Evolutionary conservation across 2,329 filamentous ascomycete genomes (phyloP), one percentile per base, ranked within the genome.

Genomic region (Pseudogymnoascus sp.): DNA sequence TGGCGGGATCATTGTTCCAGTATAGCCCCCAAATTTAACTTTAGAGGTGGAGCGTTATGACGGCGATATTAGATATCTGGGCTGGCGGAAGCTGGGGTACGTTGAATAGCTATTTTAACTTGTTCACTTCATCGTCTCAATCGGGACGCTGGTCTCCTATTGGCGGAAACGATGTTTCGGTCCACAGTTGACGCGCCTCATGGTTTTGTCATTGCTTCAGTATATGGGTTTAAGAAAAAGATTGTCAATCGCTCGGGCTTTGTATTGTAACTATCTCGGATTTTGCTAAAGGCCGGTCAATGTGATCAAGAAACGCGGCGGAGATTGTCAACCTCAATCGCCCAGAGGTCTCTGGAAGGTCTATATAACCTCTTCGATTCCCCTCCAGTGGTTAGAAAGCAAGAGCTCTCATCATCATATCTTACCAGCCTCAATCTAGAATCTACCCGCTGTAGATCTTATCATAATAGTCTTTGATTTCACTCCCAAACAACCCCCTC

Each of bases 241-340:
- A 17, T 31, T 29, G 4, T 11, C 6, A 17, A 54, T 54, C 26
- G 4, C 17, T 26, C 47, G 47, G 47, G 11, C 17, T 54, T 54
- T 54, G 17, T n/a, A 33, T 4, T 17, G 47, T 31, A 54, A 54
- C 47, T 54, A 54, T 54, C 13, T 54, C 47, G 26, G 47, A 17
- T 54, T 54, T 54, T 54, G 47, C 47, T 54, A 54, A 54, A 54
- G 47, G 9, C 47, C 47, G 47, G n/a, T 54, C 26, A 31, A 21
- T 21, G 21, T 21, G 21, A 21, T 33, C 9, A 54, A 17, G 47
- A 54, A 29, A 17, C 1, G 33, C 33, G 47, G 47, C 4, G 26
- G 26, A 15, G 24, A 15, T 47, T 31, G n/a, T 50, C n/a, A n/a
- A 31, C 1, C 13, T 5, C 15, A 17, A 17, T 54, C 2, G 4